A percentile compares a stretch with the other conserved stretches of the same genome.
Evolutionary conservation across 208 protist species (phyloP).

Genomic region (Phytomonas francai): DNA sequence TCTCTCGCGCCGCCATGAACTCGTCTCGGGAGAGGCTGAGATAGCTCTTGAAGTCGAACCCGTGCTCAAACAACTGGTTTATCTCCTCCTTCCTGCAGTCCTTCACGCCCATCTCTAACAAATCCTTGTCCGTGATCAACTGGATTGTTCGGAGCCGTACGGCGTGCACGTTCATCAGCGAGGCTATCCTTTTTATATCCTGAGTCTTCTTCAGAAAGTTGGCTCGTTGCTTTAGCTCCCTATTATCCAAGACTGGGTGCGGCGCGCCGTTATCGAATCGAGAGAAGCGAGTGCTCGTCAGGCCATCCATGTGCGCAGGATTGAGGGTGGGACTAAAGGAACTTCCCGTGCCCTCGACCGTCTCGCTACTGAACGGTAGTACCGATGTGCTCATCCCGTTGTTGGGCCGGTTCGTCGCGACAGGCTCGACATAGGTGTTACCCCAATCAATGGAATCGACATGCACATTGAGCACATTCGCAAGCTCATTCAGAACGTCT

Average conservation of each 20-base stretch:
- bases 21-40: conserved; percentile 35
- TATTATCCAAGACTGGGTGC: too few relatives aligned
- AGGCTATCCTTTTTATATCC: too few relatives aligned
- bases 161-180: not conserved
- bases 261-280: too few relatives aligned
- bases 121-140: conserved; percentile 48
- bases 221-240: too few relatives aligned
- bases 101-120: conserved; percentile 41
- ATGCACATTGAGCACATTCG: not conserved
- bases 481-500: not conserved
- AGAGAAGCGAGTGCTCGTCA: too few relatives aligned
- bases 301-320: too few relatives aligned
- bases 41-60: conserved; percentile 72
- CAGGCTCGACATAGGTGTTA: not conserved
- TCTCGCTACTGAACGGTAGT: not conserved
- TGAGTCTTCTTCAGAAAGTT: too few relatives aligned
- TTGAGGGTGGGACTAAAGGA: too few relatives aligned
- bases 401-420: not conserved
- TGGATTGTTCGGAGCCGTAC: conserved; percentile 9
- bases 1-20: conserved; percentile 6
- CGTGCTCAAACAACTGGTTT: conserved; percentile 56
- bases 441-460: not conserved
- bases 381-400: not conserved
- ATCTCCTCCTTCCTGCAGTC: conserved; percentile 80
- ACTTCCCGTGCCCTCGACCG: too few relatives aligned